These are phyloP conservation scores for Thielaviopsis punctulata DNA, from an alignment of 2,329 filamentous ascomycete genomes.

Conservation along the genomic window DNA sequence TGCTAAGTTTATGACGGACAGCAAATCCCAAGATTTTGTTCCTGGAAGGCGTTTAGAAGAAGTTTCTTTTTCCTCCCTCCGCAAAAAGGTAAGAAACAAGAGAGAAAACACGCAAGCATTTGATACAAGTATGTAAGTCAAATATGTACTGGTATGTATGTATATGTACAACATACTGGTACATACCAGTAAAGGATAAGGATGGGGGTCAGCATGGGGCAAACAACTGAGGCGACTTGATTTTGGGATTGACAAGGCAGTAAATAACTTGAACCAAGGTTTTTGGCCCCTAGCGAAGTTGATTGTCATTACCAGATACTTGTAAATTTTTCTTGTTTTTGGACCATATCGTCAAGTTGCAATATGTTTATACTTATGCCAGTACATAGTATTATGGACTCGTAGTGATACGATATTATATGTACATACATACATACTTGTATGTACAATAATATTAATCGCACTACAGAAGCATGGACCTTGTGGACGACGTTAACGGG, in stretches of 20 bases:
- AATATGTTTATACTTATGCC: no score
- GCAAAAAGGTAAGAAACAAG: not conserved
- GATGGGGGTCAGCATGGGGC: no score
- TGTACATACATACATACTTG: no score
- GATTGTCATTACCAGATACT: no score
- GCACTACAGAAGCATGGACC: no score
- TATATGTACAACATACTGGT: no score
- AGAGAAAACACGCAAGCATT: not conserved
- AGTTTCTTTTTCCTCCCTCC: not conserved
- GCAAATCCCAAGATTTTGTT: not conserved
- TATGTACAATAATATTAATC: no score
- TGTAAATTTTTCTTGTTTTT: not conserved
- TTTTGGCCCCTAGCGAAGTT: no score
- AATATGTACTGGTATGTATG: no score
- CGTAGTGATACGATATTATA: no score
- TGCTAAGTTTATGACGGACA: conserved; percentile 2
- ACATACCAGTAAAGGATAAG: not conserved
- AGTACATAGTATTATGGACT: no score
- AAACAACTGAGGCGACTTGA: not conserved
- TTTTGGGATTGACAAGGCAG: not conserved
- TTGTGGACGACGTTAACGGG: no score
- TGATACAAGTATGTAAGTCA: not conserved
- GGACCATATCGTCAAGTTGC: not conserved
- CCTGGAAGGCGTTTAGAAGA: not conserved
- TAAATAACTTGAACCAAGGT: not conserved